These are phyloP conservation scores for Ceratocystis lukuohia DNA, from an alignment of 2,329 filamentous ascomycete species.

Conservation along the genomic window DNA sequence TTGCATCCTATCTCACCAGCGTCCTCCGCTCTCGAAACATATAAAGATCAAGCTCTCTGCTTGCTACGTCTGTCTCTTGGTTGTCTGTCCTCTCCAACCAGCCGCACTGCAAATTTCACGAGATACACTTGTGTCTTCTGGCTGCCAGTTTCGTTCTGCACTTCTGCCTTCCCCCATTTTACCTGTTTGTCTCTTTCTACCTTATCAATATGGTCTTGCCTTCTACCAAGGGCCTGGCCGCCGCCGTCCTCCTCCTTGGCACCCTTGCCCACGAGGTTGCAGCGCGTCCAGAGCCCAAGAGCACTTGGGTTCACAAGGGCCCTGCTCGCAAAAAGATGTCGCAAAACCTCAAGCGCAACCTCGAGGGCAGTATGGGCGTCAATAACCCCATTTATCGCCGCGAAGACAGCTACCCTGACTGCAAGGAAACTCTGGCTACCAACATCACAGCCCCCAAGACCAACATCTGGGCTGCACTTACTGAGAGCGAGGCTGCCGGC, in stretches of 20 bases:
- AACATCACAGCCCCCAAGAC: conserved; percentile 27
- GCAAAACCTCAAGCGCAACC: conserved; percentile 15
- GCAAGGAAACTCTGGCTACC: conserved; percentile 18
- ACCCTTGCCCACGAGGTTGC: conserved; percentile 5
- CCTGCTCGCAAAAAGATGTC: conserved; percentile 17
- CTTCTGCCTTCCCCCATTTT: not conserved
- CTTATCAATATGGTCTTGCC: not conserved
- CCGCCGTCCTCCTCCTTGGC: conserved; percentile 14
- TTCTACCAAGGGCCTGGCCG: not conserved
- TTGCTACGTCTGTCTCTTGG: not conserved
- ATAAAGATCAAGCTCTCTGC: not conserved
- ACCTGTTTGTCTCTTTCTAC: not conserved
- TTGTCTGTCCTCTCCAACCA: not conserved
- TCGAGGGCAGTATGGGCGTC: conserved; percentile 11
- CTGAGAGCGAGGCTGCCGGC: conserved; percentile 29
- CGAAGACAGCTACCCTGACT: conserved; percentile 10
- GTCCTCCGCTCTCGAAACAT: not conserved
- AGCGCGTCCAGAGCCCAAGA: conserved; percentile 14
- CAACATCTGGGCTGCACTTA: conserved; percentile 33
- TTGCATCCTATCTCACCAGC: not conserved
- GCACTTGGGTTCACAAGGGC: conserved; percentile 18
- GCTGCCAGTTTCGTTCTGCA: not conserved
- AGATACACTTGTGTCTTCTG: not conserved
- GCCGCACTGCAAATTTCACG: not conserved
- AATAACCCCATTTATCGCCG: not conserved